These are phyloP conservation scores for Colletotrichum costaricense DNA, from an alignment of 2,329 filamentous ascomycete species.

Conservation along the genomic window DNA sequence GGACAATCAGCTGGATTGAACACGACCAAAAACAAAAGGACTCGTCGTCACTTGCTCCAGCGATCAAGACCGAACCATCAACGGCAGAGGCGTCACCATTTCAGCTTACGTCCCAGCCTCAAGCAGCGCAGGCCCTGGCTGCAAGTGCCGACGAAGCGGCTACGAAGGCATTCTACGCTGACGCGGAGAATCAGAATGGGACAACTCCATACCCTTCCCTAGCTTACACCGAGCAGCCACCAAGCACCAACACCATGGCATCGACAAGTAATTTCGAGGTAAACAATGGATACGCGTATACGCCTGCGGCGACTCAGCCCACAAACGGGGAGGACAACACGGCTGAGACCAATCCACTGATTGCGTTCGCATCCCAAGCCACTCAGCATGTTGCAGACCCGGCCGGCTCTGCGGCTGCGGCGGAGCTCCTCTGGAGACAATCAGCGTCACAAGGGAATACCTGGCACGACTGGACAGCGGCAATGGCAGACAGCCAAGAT, in stretches of 20 bases:
- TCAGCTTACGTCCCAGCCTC: slow-evolving; percentile 17
- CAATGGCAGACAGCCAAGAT: slow-evolving; percentile 61
- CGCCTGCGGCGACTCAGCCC: slow-evolving; percentile 14
- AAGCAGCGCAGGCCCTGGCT: slow-evolving; percentile 8
- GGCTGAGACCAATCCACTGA: slow-evolving; percentile 49
- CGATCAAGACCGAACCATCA: slow-evolving; percentile 24
- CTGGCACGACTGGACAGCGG: slow-evolving; percentile 67
- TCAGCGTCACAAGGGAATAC: slow-evolving; percentile 50
- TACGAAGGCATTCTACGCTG: slow-evolving; percentile 46
- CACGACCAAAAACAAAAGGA: slow-evolving; percentile 50
- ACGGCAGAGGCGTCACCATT: slow-evolving; percentile 14
- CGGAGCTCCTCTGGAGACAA: slow-evolving; percentile 48
- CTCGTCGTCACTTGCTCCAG: slow-evolving; percentile 1
- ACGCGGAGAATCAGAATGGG: slow-evolving; percentile 38
- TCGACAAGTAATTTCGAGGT: slow-evolving; percentile 27
- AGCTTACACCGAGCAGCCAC: slow-evolving; percentile 44
- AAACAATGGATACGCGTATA: slow-evolving; percentile 31
- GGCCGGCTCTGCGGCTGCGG: slow-evolving; percentile 38
- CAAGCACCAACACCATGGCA: slow-evolving; percentile 34
- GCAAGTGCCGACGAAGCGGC: slow-evolving; percentile 34
- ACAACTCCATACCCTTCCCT: slow-evolving; percentile 45
- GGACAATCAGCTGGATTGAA: slow-evolving; percentile 64
- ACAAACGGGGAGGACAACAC: slow-evolving; percentile 37
- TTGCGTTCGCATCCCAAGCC: slow-evolving; percentile 53
- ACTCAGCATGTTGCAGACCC: slow-evolving; percentile 46